phyloP scores from a whole-genome alignment of 805 yeast species.

The Monosporozyma unispora region DNA sequence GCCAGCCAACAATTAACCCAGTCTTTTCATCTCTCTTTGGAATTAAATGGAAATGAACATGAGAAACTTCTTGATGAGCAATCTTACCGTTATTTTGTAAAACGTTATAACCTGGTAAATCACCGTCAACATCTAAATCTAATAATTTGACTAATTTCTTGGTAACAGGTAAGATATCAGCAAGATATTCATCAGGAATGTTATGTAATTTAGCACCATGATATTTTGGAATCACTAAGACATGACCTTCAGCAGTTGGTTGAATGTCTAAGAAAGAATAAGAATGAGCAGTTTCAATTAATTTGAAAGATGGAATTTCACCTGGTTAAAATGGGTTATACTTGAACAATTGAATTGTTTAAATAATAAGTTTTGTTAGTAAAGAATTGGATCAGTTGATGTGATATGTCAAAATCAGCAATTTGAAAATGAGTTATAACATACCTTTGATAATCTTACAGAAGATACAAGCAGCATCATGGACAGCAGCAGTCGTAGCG shows the following conservation, averaged over 20 bases:
- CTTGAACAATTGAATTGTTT: no score
- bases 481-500: conserved; percentile 14
- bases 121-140: conserved; percentile 53
- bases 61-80: conserved; percentile 94
- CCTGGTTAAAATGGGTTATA: no score
- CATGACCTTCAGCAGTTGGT: conserved; percentile 85
- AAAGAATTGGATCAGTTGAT: neutral
- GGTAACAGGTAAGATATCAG: conserved; percentile 80
- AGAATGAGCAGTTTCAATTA: conserved; percentile 73
- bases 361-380: neutral
- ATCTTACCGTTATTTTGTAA: conserved; percentile 90
- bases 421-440: conserved; percentile 13
- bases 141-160: conserved; percentile 75
- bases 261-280: conserved; percentile 89
- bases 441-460: conserved; percentile 85
- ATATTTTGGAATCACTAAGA: conserved; percentile 81
- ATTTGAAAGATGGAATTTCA: conserved; percentile 88
- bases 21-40: conserved; percentile 70
- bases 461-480: conserved; percentile 68
- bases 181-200: conserved; percentile 82
- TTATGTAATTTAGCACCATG: conserved; percentile 92
- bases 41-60: conserved; percentile 93
- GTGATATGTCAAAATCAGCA: neutral
- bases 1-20: conserved; percentile 91
- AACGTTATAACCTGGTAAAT: conserved; percentile 67